A percentile compares a stretch with the other conserved stretches of the same genome.
Evolutionary conservation across 257 asterid species (phyloP).

Genomic region (Coffea eugenioides): DNA sequence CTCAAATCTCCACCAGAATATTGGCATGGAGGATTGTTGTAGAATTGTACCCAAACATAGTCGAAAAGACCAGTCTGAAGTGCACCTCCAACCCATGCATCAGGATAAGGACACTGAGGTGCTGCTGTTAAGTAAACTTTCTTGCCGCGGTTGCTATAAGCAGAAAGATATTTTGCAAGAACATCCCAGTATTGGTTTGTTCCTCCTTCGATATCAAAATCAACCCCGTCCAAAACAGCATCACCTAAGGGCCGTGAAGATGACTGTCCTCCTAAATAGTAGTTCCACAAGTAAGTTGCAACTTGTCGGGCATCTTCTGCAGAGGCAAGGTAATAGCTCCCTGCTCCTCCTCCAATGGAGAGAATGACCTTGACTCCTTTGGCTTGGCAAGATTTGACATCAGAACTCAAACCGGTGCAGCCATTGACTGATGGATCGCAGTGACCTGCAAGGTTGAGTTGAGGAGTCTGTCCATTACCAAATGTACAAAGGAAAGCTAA

Average conservation of each 20-base stretch:
- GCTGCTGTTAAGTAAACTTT: conserved; percentile 53
- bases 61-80: conserved; percentile 39
- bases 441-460: conserved; percentile 48
- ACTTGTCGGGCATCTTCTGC: conserved; percentile 37
- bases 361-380: conserved; percentile 43
- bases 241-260: conserved; percentile 39
- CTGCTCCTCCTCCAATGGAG: conserved; percentile 41
- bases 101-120: conserved; percentile 53
- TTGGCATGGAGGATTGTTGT: conserved; percentile 46
- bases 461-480: conserved; percentile 36
- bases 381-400: conserved; percentile 40
- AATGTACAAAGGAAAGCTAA: conserved; percentile 40
- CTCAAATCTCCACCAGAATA: conserved; percentile 20
- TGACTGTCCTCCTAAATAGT: conserved; percentile 42
- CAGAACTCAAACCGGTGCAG: conserved; percentile 34
- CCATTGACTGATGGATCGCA: conserved; percentile 43
- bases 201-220: conserved; percentile 47
- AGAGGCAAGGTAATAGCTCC: conserved; percentile 39
- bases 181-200: conserved; percentile 47
- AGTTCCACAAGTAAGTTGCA: conserved; percentile 46
- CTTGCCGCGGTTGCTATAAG: conserved; percentile 34
- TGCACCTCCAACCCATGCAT: conserved; percentile 40
- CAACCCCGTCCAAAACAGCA: conserved; percentile 46
- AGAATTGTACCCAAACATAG: conserved; percentile 51
- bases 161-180: conserved; percentile 30